Evolutionary conservation across 2,329 filamentous ascomycete genomes (phyloP), one percentile per base, ranked within the genome.

Genomic region (Pyrenophora tritici-repentis): DNA sequence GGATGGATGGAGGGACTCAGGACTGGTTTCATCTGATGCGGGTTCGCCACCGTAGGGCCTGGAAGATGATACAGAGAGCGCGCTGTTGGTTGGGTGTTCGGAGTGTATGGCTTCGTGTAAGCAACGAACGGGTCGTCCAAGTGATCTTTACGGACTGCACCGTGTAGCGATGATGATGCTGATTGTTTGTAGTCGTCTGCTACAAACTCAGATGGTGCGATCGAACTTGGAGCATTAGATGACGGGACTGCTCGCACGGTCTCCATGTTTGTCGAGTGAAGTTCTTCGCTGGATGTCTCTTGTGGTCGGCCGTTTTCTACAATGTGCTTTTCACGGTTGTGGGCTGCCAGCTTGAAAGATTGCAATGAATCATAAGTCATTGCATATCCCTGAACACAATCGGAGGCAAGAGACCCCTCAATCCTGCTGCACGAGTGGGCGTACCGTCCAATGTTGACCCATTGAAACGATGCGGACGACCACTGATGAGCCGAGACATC

Each of bases 401-500:
- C 73, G 3, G 72, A 67, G 5, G 73, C 75, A 4, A 79, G 63
- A 31, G 73, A 72, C 5, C 78, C 78, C 55, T 79, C 77, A 3
- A 77, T 70, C 45, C 62, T 72, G 62, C 74, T 72, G 41, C 73
- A 72, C 12, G 62, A 71, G 49, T 77, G 73, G 29, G 71, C 75
- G 53, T 73, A 79, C 20, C 70, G 68, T 2, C 78, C 78, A 33
- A 79, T 73, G 48, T 77, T 77, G 41, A 72, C 66, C 78, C 78
- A 80, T 34, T 75, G 65, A 38, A 68, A 77, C 3, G 72, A 63
- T 1, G 50, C 44, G 0, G 52, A 50, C 6, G 73, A 75, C 78
- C 78, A 80, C 51, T 78, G 75, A 44, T 79, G 78, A 2, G 77
- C 78, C 20, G 75, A 75, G 4, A 79, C 69, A 47, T 79, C 76